Conservation (phyloP, 441 rosid species). For the Lepidium campestre region DNA sequence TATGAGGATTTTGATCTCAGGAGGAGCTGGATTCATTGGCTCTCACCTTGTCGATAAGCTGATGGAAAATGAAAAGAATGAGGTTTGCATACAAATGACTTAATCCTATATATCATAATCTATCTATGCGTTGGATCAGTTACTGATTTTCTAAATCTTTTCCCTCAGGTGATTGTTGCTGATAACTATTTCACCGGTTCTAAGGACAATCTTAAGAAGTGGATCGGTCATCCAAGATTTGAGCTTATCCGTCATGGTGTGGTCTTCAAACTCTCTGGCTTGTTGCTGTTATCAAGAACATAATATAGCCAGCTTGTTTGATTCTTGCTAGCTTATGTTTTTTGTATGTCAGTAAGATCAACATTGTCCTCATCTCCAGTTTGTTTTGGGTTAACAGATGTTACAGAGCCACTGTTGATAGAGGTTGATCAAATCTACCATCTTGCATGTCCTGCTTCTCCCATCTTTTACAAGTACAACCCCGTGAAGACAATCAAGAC, state of each 20-base stretch:
- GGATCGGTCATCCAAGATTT: slow-evolving; percentile 99
- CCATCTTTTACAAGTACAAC: slow-evolving; percentile 71
- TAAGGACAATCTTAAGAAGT: slow-evolving; percentile 82
- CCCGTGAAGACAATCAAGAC: slow-evolving; percentile 83
- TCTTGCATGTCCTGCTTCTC: slow-evolving; percentile 82
- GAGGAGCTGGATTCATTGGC: slow-evolving; percentile 87
- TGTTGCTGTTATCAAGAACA: not conserved
- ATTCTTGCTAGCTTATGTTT: not conserved
- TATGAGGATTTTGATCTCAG: slow-evolving; percentile 68
- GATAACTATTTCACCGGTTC: slow-evolving; percentile 94
- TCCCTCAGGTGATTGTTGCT: slow-evolving; percentile 67
- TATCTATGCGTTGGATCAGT: not conserved
- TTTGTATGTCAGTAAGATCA: not conserved
- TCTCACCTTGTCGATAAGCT: slow-evolving; percentile 72
- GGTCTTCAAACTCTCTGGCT: not conserved
- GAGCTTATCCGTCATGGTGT: slow-evolving; percentile 98
- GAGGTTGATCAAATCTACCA: slow-evolving; percentile 78
- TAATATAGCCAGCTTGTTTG: not conserved
- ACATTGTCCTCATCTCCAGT: not conserved
- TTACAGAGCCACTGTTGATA: slow-evolving; percentile 58
- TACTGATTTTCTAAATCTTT: not conserved
- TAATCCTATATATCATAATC: not conserved
- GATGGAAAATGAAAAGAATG: slow-evolving; percentile 81
- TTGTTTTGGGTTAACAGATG: slow-evolving; percentile 36
- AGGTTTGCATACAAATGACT: slow-evolving; percentile 29